Evolutionary conservation across 2,329 filamentous ascomycete species (phyloP).

Genomic region (Elsinoe australis): DNA sequence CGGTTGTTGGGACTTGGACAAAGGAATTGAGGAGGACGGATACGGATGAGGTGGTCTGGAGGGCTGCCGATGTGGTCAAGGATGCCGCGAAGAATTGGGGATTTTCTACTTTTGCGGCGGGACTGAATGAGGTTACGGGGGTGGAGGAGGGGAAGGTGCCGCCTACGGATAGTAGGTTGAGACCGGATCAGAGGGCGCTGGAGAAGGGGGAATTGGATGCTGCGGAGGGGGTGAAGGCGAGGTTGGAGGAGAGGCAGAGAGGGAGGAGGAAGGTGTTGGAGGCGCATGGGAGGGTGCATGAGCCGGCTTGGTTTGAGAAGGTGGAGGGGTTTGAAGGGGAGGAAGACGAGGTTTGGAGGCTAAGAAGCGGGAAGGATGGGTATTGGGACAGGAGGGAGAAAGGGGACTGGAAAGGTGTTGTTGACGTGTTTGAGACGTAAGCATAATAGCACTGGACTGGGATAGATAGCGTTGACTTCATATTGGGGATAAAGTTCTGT

Average conservation of each 20-base stretch:
- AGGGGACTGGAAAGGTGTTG: constrained; percentile 56
- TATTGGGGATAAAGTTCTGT: too few species aligned
- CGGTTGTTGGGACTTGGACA: constrained; percentile 81
- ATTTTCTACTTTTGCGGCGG: constrained; percentile 75
- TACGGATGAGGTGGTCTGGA: constrained; percentile 66
- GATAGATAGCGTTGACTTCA: not conserved
- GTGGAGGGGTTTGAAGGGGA: constrained; percentile 40
- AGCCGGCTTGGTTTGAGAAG: constrained; percentile 76
- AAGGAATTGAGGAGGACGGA: constrained; percentile 57
- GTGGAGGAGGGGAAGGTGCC: constrained; percentile 70
- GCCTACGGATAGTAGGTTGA: constrained; percentile 71
- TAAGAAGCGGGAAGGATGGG: constrained; percentile 73
- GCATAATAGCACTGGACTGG: not conserved
- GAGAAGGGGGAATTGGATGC: constrained; percentile 75
- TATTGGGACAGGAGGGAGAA: constrained; percentile 84
- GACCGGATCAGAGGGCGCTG: constrained; percentile 79
- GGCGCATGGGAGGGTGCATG: constrained; percentile 61
- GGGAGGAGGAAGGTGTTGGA: constrained; percentile 67
- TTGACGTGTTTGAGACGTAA: constrained; percentile 45
- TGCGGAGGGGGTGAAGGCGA: constrained; percentile 75
- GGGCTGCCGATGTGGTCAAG: constrained; percentile 66
- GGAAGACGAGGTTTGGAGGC: constrained; percentile 43
- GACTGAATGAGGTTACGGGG: constrained; percentile 77
- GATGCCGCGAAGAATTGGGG: constrained; percentile 77
- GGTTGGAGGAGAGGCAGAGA: constrained; percentile 79